Conservation (phyloP, 2,329 filamentous ascomycete genomes). For the Aspergillus ibericus region DNA sequence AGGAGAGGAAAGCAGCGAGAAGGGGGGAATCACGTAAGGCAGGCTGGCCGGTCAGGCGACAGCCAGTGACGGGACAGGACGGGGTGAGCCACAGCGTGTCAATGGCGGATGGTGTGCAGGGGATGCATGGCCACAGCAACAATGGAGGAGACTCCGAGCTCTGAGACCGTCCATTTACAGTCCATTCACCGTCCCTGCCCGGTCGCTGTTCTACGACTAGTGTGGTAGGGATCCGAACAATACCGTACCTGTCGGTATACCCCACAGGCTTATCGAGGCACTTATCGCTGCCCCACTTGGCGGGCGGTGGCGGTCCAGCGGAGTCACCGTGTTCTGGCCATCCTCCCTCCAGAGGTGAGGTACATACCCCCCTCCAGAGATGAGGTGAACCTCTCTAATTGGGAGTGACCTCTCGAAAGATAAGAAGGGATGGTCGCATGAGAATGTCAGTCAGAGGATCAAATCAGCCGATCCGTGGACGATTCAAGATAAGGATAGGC, state of each 20-base stretch:
- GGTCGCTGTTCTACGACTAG: no score
- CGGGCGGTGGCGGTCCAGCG: constrained; percentile 1
- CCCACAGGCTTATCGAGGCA: constrained; percentile 15
- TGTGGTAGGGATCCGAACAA: neutral
- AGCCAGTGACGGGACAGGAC: neutral
- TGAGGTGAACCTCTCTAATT: no score
- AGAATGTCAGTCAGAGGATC: neutral
- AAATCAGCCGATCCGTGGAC: no score
- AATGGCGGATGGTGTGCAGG: neutral
- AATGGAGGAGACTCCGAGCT: neutral
- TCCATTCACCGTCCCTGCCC: no score
- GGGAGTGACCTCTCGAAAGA: neutral
- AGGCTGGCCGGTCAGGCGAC: constrained; percentile 10
- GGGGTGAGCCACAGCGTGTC: constrained; percentile 3
- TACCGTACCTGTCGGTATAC: constrained; percentile 8
- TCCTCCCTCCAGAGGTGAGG: no score
- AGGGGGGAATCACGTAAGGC: constrained; percentile 6
- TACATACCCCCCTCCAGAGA: no score
- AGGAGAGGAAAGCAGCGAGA: neutral
- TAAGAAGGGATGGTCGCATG: neutral
- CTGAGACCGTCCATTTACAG: neutral
- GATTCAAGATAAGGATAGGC: neutral
- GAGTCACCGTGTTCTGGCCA: neutral
- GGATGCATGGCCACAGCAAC: neutral
- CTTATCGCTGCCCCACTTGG: constrained; percentile 9